A percentile compares a stretch with the other conserved stretches of the same genome.
Evolutionary conservation across 176 grass and related monocot species (phyloP).

Genomic region (Oryza officinalis): DNA sequence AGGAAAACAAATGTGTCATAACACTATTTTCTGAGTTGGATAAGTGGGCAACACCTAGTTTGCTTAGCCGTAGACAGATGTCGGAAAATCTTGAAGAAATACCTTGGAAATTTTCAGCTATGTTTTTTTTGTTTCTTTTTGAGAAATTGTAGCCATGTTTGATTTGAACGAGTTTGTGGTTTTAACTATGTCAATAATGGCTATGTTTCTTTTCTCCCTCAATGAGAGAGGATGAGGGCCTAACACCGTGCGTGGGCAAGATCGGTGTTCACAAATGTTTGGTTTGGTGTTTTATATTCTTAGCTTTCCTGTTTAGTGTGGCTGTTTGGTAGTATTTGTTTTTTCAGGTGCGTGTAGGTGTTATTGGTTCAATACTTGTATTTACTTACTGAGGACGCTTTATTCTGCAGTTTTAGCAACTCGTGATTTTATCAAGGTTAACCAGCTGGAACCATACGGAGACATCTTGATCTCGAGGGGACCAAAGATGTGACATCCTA

Average conservation of each 20-base stretch:
- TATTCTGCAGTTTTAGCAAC: slow-evolving; percentile 63
- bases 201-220: neutral
- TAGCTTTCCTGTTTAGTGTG: neutral
- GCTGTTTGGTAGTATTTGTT: neutral
- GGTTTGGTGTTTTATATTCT: neutral
- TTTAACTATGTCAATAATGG: neutral
- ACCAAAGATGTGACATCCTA: slow-evolving; percentile 60
- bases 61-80: neutral
- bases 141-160: neutral
- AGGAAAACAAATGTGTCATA: neutral
- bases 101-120: neutral
- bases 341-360: neutral
- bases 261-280: neutral
- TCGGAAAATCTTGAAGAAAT: neutral
- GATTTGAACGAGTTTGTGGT: neutral
- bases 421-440: slow-evolving; percentile 62
- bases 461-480: slow-evolving; percentile 81
- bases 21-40: neutral
- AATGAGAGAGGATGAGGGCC: neutral
- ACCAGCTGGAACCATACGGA: slow-evolving; percentile 56
- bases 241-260: neutral
- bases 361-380: neutral
- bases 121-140: neutral
- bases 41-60: neutral
- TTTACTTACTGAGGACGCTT: slow-evolving; percentile 6